Evolutionary conservation across 768 basidiomycete species (phyloP), one percentile per base, ranked within the genome.

Genomic region (Calocera cornea): DNA sequence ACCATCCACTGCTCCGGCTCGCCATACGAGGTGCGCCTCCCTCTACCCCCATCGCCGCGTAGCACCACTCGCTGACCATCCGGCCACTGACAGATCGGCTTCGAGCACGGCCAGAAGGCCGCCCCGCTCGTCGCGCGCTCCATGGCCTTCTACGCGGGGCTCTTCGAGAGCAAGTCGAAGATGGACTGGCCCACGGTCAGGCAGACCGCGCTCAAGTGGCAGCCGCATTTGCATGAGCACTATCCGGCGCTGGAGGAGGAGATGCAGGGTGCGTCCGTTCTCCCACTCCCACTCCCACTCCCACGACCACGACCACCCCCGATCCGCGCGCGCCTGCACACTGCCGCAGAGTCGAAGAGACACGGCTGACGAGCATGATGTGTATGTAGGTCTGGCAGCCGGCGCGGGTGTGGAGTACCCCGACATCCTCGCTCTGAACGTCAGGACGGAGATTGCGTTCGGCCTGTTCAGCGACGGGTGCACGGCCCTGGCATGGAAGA

Each of bases 381-480:
- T n/a, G n/a, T n/a, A n/a, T n/a, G n/a, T n/a, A 19, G 74, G 76
- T 65, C 76, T 77, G 16, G 73, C 75, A 1, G 50, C 65, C 29
- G 66, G 75, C 22, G 75, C 73, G 27, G 36, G 75, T 17, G 66
- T 69, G 33, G 41, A 44, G 11, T 41, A 40, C 22, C 70, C 75
- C 8, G 77, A 78, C 66, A 75, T 77, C 64, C 66, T 78, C 31
- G 77, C 77, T 3, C 72, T 78, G 27, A 78, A 78, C 68, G 74
- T 75, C n/a, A 70, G 77, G 50, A 77, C 75, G 69, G 77, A 78
- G 69, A 78, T 78, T 63, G 77, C 77, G 16, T 72, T 78, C 3
- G 77, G 77, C 0, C 71, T 74, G 68, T 78, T 74, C 72, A 74
- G 75, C 64, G 77, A 78, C 66, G 77, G 77, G 22, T 78, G 77